These are phyloP conservation scores for Fusarium siculi DNA, from an alignment of 2,329 filamentous ascomycete genomes.

Conservation along the genomic window DNA sequence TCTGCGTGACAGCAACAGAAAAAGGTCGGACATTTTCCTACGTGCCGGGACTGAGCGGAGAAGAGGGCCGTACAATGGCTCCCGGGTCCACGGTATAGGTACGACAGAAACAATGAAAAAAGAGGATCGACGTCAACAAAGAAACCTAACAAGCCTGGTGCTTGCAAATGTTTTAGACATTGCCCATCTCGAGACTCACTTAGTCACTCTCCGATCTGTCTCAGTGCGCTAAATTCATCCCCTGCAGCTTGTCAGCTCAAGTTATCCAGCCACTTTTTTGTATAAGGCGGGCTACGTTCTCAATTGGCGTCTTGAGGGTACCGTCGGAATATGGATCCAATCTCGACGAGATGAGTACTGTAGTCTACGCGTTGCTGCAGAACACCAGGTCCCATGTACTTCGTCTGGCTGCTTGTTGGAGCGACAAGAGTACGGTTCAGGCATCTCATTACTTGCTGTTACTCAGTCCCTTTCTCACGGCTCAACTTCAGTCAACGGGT, in stretches of 20 bases:
- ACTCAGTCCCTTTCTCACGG: neutral
- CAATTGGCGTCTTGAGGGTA: slow-evolving; percentile 20
- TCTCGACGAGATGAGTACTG: slow-evolving; percentile 6
- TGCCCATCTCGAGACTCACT: neutral
- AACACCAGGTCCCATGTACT: neutral
- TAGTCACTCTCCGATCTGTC: slow-evolving; percentile 20
- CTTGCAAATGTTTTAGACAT: slow-evolving; percentile 24
- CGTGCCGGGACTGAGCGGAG: slow-evolving; percentile 10
- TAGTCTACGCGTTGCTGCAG: neutral
- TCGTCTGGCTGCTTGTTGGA: neutral
- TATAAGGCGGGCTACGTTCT: slow-evolving; percentile 9
- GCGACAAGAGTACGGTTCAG: neutral
- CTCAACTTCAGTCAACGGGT: neutral
- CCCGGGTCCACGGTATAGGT: slow-evolving; percentile 28
- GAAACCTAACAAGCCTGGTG: neutral
- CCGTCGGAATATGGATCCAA: slow-evolving; percentile 7
- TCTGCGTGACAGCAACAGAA: slow-evolving; percentile 7
- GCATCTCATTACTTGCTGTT: neutral
- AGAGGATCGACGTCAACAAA: slow-evolving; percentile 17
- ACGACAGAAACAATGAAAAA: slow-evolving; percentile 17
- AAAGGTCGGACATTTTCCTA: slow-evolving; percentile 34
- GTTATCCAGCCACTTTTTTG: slow-evolving; percentile 25
- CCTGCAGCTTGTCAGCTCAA: slow-evolving; percentile 34
- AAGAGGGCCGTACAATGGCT: slow-evolving; percentile 12
- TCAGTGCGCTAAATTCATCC: slow-evolving; percentile 12